phyloP scores from a whole-genome alignment of 805 yeast genomes.

The Metschnikowia peoriensis region DNA sequence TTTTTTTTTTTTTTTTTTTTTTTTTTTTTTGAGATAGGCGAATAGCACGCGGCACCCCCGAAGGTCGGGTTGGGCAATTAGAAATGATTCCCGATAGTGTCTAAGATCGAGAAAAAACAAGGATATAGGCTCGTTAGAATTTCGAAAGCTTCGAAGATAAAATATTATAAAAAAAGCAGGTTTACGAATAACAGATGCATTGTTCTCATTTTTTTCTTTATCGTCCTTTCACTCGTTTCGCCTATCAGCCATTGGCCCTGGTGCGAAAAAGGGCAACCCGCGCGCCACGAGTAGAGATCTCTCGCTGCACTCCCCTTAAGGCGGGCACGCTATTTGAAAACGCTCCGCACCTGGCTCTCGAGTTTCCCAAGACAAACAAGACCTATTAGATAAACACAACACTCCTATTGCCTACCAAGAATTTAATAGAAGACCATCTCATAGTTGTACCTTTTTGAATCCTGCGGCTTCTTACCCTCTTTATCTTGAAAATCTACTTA shows the following conservation, averaged over 20 bases:
- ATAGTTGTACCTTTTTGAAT: not conserved
- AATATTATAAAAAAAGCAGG: no score
- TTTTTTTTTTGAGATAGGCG: no score
- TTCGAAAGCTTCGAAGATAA: no score
- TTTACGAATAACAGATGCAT: no score
- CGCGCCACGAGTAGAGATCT: not conserved
- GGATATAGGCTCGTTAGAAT: no score
- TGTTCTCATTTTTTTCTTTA: no score
- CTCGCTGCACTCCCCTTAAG: not conserved
- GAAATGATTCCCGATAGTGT: no score
- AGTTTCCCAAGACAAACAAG: not conserved
- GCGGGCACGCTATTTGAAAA: not conserved
- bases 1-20: no score
- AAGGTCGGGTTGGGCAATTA: no score
- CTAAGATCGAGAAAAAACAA: no score
- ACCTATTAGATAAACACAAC: not conserved
- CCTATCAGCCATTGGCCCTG: not conserved
- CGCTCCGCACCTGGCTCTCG: constrained; percentile 1
- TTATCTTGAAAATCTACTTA: not conserved
- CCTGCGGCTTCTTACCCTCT: not conserved
- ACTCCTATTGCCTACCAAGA: not conserved
- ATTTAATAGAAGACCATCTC: not conserved
- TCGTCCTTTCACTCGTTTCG: not conserved
- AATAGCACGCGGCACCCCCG: no score
- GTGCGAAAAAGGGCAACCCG: not conserved